These are phyloP conservation scores for Moniliophthora roreri DNA, from an alignment of 1,284 basidiomycete genomes.

Conservation along the genomic window DNA sequence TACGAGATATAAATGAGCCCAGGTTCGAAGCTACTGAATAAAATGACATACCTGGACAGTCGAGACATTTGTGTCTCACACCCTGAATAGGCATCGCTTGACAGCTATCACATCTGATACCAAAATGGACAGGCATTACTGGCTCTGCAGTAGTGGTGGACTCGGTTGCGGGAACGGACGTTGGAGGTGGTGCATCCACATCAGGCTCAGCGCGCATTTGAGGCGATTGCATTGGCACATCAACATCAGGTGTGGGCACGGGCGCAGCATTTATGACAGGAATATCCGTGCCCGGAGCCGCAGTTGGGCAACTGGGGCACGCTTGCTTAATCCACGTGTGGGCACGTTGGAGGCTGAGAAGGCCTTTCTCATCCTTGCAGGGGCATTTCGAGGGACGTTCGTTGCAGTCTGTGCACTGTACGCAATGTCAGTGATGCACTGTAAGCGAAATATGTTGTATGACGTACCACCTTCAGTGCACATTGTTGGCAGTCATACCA, in stretches of 20 bases:
- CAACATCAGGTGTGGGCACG: neutral
- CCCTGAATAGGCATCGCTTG: conserved; percentile 49
- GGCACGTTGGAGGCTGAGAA: conserved; percentile 17
- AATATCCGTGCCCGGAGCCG: neutral
- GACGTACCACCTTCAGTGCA: conserved; percentile 30
- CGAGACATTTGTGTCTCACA: conserved; percentile 71
- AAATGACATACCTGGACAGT: conserved; percentile 55
- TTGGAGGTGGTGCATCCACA: neutral
- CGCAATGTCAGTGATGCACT: conserved; percentile 1
- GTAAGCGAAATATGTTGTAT: neutral
- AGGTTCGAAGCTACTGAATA: neutral
- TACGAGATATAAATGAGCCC: conserved; percentile 17
- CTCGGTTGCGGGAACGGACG: neutral
- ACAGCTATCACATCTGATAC: conserved; percentile 62
- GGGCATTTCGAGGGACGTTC: conserved; percentile 1
- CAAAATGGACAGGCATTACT: conserved; percentile 35
- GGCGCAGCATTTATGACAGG: neutral
- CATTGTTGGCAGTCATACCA: conserved; percentile 47
- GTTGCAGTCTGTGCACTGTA: conserved; percentile 32
- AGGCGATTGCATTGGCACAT: conserved; percentile 2
- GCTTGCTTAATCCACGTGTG: conserved; percentile 29
- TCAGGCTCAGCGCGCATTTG: conserved; percentile 15
- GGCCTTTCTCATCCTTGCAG: no score
- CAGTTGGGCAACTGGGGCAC: conserved; percentile 18
- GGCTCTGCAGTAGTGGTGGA: conserved; percentile 11